Evolutionary conservation across 2,329 filamentous ascomycete species (phyloP).

Genomic region (Westerdykella ornata): DNA sequence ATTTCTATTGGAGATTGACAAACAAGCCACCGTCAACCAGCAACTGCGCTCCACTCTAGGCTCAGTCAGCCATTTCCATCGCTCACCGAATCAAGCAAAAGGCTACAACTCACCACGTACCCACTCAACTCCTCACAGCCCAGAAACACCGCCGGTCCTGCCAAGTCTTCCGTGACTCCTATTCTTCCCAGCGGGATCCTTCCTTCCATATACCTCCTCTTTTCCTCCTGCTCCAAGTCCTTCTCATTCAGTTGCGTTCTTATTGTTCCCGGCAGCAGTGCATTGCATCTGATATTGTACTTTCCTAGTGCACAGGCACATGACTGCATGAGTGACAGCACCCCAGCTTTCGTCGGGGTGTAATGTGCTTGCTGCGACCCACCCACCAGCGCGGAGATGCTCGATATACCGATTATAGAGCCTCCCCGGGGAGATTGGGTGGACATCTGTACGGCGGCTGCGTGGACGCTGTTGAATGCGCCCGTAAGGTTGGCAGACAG

Average conservation of each 20-base stretch:
- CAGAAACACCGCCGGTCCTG: slow-evolving; percentile 78
- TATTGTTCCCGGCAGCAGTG: slow-evolving; percentile 75
- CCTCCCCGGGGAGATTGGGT: slow-evolving; percentile 57
- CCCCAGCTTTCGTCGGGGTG: slow-evolving; percentile 76
- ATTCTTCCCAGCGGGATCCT: slow-evolving; percentile 62
- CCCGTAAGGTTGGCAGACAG: slow-evolving; percentile 76
- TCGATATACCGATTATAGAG: slow-evolving; percentile 70
- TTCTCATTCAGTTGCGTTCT: slow-evolving; percentile 78
- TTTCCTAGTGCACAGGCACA: slow-evolving; percentile 71
- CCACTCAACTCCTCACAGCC: slow-evolving; percentile 61
- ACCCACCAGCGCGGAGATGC: slow-evolving; percentile 69
- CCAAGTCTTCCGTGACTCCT: slow-evolving; percentile 57
- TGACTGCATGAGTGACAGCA: slow-evolving; percentile 76
- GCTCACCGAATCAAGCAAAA: background rate
- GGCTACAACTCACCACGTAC: slow-evolving; percentile 27
- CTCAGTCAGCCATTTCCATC: no score
- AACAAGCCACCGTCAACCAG: no score
- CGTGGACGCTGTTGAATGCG: slow-evolving; percentile 82
- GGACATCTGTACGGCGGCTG: slow-evolving; percentile 77
- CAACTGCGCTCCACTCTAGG: no score
- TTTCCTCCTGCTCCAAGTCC: slow-evolving; percentile 66
- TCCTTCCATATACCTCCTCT: slow-evolving; percentile 71
- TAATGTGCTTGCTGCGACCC: slow-evolving; percentile 77
- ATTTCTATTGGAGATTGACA: no score
- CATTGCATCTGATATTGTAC: slow-evolving; percentile 74